Conservation (phyloP, 177 flowering plant genomes). For the Vitis hybrid region DNA sequence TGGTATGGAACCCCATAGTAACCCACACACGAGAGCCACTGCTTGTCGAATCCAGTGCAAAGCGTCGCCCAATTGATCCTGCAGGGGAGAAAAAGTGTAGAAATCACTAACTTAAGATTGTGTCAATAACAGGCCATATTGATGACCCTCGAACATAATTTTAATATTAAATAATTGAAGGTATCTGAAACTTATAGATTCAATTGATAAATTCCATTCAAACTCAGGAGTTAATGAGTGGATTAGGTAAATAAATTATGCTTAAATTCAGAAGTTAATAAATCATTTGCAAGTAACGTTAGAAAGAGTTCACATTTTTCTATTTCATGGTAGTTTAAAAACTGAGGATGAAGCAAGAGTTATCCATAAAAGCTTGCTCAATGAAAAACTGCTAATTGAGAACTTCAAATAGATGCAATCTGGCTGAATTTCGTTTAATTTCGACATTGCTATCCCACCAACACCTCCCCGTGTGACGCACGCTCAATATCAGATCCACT, state of each 20-base stretch:
- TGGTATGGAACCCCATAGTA: constrained; percentile 65
- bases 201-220: too few relatives aligned
- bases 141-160: too few relatives aligned
- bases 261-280: background rate
- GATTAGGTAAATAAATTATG: background rate
- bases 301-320: background rate
- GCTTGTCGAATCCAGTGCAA: constrained; percentile 76
- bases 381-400: background rate
- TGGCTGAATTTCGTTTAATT: too few relatives aligned
- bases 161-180: too few relatives aligned
- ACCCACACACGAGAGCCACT: constrained; percentile 52
- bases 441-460: too few relatives aligned
- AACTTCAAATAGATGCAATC: too few relatives aligned
- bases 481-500: too few relatives aligned
- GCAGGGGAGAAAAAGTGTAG: background rate
- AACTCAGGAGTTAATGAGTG: too few relatives aligned
- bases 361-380: background rate
- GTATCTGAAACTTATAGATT: too few relatives aligned
- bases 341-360: background rate
- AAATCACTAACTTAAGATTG: background rate
- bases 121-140: too few relatives aligned
- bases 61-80: constrained; percentile 81
- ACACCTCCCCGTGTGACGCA: too few relatives aligned
- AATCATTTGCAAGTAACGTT: background rate
- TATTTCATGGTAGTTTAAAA: background rate